phyloP scores from a whole-genome alignment of 2,329 filamentous ascomycete genomes.

The Trichoderma oligosporum region DNA sequence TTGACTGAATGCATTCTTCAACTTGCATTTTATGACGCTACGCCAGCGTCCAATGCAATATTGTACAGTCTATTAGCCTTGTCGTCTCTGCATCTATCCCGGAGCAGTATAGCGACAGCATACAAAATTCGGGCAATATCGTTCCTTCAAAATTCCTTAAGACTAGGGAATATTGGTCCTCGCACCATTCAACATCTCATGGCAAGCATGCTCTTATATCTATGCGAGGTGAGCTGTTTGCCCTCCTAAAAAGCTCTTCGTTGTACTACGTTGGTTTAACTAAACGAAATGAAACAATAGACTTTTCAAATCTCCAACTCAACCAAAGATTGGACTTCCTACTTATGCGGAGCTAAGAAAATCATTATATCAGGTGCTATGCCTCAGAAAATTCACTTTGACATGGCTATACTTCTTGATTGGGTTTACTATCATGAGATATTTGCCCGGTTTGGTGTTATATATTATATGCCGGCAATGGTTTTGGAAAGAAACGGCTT shows the following conservation, averaged over 20 bases:
- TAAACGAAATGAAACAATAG: neutral
- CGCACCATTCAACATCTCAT: constrained; percentile 1
- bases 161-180: neutral
- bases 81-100: neutral
- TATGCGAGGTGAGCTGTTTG: constrained; percentile 2
- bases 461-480: neutral
- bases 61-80: neutral
- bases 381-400: neutral
- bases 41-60: neutral
- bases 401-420: neutral
- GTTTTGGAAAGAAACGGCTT: neutral
- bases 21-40: constrained; percentile 5
- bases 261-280: too few species aligned
- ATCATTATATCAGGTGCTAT: neutral
- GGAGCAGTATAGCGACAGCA: neutral
- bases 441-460: constrained; percentile 1
- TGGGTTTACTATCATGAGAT: constrained; percentile 4
- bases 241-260: too few species aligned
- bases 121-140: neutral
- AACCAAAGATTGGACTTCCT: neutral
- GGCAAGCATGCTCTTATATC: constrained; percentile 6
- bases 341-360: constrained; percentile 2
- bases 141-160: neutral
- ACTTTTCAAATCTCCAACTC: neutral
- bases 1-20: neutral